Base-by-base conservation (phyloP, 78 protist species). In the Polysphondylium violaceum region DNA sequence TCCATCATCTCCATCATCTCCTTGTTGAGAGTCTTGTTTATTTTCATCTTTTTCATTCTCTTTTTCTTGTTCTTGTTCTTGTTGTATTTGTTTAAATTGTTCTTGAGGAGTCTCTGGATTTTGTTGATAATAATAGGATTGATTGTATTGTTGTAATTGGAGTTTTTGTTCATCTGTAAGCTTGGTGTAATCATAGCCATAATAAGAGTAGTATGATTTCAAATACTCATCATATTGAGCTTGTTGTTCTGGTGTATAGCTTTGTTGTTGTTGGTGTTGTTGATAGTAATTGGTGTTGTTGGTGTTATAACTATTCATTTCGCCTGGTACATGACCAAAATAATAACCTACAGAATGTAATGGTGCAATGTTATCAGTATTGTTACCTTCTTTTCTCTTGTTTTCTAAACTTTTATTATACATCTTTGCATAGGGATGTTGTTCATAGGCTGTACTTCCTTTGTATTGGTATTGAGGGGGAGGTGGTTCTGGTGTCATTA, bases 121-220 rank as follows among this genome's bases (percentile, higher is more conserved):
- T 27, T 68, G 31, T 6, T 63, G 63, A 83, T 83, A 83, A 43
- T 83, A 83, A 43, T 83, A 83, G 1, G 69, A n/a, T 58, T 83
- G 91, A 67, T 43, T 58, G 27, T 83, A 69, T 69, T 83, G 63
- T 25, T 27, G 31, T 2, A 83, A 33, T 56, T 83, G 78, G 53
- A 40, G 31, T 44, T 83, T 83, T 69, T 83, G 79, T 33, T 83
- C 91, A 7, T 83, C 79, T 6, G 91, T 56, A 6, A 83, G 23
- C 44, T 67, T n/a, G 6, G 77, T 25, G n/a, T 83, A 83, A 36
- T 83, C 91, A 69, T 69, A 83, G n/a, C 91, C 91, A 83, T 69
- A 71, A 21, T 56, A 59, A 59, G 67, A 71, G 58, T 69, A 83
- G 17, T 83, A 83, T 17, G 33, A 47, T 60, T 67, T 40, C 33